These are phyloP conservation scores for Colletotrichum graminicola DNA, from an alignment of 2,329 filamentous ascomycete species.

Conservation along the genomic window DNA sequence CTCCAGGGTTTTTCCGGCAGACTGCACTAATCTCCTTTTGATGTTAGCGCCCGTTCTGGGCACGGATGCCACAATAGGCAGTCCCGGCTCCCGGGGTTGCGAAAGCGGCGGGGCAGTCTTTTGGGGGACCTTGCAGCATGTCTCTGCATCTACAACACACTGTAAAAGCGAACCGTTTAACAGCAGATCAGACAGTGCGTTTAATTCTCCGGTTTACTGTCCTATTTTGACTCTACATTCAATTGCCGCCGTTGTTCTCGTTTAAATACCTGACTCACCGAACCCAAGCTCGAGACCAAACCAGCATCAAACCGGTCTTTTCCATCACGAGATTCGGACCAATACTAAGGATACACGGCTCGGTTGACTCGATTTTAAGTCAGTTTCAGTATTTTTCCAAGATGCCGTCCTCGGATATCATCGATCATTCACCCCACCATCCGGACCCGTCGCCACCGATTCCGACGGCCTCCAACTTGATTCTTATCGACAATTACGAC, in stretches of 20 bases:
- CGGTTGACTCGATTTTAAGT: conserved; percentile 4
- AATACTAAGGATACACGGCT: not conserved
- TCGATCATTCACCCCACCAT: conserved; percentile 90
- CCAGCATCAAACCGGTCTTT: not conserved
- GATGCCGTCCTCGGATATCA: conserved; percentile 65
- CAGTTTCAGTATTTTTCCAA: conserved; percentile 44
- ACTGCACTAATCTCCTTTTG: not conserved
- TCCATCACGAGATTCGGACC: not conserved
- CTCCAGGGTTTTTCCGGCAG: conserved; percentile 31
- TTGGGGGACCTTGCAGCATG: conserved; percentile 15
- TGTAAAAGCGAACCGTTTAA: not conserved
- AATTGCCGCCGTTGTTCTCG: conserved; percentile 27
- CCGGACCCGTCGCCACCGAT: conserved; percentile 80
- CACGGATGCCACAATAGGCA: conserved; percentile 35
- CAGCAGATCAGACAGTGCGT: not conserved
- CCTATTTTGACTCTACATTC: not conserved
- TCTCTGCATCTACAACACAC: conserved; percentile 12
- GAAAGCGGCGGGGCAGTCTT: conserved; percentile 34
- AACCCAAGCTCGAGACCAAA: conserved; percentile 5
- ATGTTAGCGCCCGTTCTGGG: conserved; percentile 21
- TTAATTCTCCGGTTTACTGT: conserved; percentile 26
- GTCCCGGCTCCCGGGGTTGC: conserved; percentile 36
- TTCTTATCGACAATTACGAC: conserved; percentile 99
- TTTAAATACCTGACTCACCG: conserved; percentile 30
- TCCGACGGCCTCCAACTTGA: conserved; percentile 85